phyloP scores from a whole-genome alignment of 352 stramenopile species.

The Globisporangium nodosum region DNA sequence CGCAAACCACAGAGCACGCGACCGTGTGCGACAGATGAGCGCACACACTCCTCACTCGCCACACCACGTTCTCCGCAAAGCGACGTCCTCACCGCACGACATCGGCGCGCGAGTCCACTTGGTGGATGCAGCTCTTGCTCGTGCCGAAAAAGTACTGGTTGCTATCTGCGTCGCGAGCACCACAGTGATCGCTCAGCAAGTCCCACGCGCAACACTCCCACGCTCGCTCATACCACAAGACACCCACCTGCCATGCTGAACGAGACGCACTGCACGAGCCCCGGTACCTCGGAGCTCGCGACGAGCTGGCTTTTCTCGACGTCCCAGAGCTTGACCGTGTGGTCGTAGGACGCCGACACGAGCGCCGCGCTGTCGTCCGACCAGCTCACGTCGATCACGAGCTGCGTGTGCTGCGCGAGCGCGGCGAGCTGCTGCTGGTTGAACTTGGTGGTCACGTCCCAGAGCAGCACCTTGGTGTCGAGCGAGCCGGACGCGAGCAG shows the following conservation, averaged over 20 bases:
- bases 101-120: conserved; percentile 63
- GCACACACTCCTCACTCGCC: too few relatives aligned
- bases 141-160: conserved; percentile 80
- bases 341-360: conserved; percentile 80
- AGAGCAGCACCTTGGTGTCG: conserved; percentile 78
- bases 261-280: conserved; percentile 80
- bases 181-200: too few relatives aligned
- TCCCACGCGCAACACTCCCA: too few relatives aligned
- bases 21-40: too few relatives aligned
- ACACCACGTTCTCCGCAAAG: too few relatives aligned
- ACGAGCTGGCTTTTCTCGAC: conserved; percentile 69
- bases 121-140: conserved; percentile 74
- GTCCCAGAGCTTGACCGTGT: conserved; percentile 87
- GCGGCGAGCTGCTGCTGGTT: conserved; percentile 81
- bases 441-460: conserved; percentile 87
- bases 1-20: too few relatives aligned
- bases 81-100: conserved; percentile 21
- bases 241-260: conserved; percentile 65
- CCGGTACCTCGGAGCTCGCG: conserved; percentile 59
- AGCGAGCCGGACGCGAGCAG: conserved; percentile 75
- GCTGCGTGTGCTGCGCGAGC: conserved; percentile 66
- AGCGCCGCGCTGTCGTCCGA: conserved; percentile 69
- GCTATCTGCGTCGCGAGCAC: too few relatives aligned
- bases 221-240: too few relatives aligned
- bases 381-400: conserved; percentile 85